Percentiles rank a stretch among this genome's conserved stretches.
Evolutionary conservation across 306 rosid species (phyloP).

Genomic region (Mimosa pudica): DNA sequence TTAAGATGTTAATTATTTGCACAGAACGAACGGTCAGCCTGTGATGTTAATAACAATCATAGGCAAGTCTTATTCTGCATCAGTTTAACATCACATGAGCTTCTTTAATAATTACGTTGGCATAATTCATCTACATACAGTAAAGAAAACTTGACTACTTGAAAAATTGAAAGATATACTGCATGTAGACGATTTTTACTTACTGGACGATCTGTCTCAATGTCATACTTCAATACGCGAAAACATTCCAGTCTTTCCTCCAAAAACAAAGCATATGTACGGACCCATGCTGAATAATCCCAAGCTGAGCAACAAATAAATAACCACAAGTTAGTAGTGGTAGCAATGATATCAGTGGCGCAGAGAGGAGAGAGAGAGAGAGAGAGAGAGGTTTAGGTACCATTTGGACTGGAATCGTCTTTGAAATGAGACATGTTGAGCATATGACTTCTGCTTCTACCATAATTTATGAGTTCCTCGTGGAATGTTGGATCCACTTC

Average conservation of each 20-base stretch:
- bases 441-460: conserved; percentile 97
- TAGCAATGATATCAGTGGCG: background rate
- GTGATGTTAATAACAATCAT: background rate
- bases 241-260: conserved; percentile 99
- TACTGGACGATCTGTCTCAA: conserved; percentile 93
- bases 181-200: conserved; percentile 37
- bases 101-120: conserved; percentile 1
- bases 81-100: background rate
- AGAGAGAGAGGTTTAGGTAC: conserved; percentile 42
- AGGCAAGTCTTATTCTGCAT: background rate
- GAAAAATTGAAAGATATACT: background rate
- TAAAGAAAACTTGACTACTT: conserved; percentile 1
- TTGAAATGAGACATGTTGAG: conserved; percentile 98
- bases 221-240: conserved; percentile 88
- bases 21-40: background rate
- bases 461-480: conserved; percentile 95
- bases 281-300: conserved; percentile 98
- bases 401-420: conserved; percentile 98
- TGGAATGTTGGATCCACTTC: conserved; percentile 99
- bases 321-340: conserved; percentile 22
- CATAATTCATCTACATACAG: conserved; percentile 18
- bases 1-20: background rate
- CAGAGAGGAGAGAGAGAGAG: background rate
- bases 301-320: conserved; percentile 66
- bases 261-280: conserved; percentile 90